These are phyloP conservation scores for Entophlyctis helioformis DNA, from an alignment of 192 early-diverging fungal genomes.

Conservation along the genomic window DNA sequence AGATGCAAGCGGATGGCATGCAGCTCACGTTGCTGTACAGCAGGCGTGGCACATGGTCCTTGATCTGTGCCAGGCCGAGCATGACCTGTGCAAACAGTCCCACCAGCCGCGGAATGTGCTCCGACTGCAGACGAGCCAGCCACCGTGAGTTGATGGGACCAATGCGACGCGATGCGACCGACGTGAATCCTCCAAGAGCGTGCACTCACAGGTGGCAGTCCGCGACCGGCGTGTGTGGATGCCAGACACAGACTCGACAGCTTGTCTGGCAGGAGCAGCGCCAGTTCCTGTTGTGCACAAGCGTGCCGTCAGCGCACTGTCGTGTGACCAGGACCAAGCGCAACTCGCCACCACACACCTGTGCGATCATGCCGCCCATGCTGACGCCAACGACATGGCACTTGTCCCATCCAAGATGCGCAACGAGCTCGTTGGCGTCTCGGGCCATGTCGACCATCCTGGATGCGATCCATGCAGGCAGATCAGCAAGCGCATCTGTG, in stretches of 20 bases:
- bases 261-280: constrained; percentile 33
- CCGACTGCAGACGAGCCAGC: no score
- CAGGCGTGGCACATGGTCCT: constrained; percentile 13
- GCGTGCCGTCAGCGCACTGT: no score
- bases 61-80: constrained; percentile 14
- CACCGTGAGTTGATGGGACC: no score
- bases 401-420: constrained; percentile 57
- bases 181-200: no score
- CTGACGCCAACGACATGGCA: constrained; percentile 69
- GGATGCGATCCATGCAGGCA: no score
- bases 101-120: constrained; percentile 7
- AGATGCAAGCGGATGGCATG: no score
- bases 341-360: no score
- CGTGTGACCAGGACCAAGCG: no score
- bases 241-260: constrained; percentile 44
- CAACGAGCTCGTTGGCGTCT: constrained; percentile 52
- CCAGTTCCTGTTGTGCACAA: no score
- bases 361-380: constrained; percentile 76
- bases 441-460: constrained; percentile 67
- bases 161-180: no score
- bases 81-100: constrained; percentile 9
- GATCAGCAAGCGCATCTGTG: no score
- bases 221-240: constrained; percentile 34
- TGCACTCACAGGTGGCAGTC: constrained; percentile 8
- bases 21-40: constrained; percentile 14